Evolutionary conservation across 2,329 filamentous ascomycete species (phyloP).

Genomic region (Colletotrichum sp.): DNA sequence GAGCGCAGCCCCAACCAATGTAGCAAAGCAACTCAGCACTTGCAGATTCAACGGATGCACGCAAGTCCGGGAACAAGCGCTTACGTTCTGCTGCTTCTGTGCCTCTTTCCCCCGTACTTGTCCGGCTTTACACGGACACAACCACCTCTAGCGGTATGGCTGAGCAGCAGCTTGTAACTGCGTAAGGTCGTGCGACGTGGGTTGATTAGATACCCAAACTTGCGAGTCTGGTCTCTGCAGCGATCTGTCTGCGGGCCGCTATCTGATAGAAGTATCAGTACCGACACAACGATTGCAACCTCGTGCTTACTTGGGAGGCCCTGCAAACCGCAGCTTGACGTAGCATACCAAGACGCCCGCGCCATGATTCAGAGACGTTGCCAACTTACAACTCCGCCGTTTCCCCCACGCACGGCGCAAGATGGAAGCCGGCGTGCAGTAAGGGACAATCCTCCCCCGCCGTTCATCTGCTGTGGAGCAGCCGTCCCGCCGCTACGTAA

Average conservation of each 20-base stretch:
- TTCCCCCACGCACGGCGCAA: background rate
- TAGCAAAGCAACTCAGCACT: background rate
- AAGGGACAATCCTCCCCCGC: conserved; percentile 1
- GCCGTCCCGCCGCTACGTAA: conserved; percentile 8
- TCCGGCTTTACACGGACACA: background rate
- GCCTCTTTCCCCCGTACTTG: background rate
- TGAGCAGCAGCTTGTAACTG: background rate
- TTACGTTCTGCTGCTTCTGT: background rate
- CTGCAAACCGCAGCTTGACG: background rate
- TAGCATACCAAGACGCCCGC: background rate
- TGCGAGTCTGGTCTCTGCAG: background rate
- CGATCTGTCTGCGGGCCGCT: background rate
- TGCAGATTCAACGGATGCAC: background rate
- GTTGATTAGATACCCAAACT: background rate
- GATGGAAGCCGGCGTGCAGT: background rate
- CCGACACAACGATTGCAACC: background rate
- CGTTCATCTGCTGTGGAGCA: conserved; percentile 3
- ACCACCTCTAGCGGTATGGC: background rate
- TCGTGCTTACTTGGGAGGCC: background rate
- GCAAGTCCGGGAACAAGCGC: background rate
- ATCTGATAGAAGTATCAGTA: background rate
- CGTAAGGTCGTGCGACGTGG: background rate
- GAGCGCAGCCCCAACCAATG: background rate
- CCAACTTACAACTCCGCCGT: background rate
- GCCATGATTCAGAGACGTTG: background rate